Base-by-base conservation (phyloP, 306 rosid species). In the Malus orientalis region DNA sequence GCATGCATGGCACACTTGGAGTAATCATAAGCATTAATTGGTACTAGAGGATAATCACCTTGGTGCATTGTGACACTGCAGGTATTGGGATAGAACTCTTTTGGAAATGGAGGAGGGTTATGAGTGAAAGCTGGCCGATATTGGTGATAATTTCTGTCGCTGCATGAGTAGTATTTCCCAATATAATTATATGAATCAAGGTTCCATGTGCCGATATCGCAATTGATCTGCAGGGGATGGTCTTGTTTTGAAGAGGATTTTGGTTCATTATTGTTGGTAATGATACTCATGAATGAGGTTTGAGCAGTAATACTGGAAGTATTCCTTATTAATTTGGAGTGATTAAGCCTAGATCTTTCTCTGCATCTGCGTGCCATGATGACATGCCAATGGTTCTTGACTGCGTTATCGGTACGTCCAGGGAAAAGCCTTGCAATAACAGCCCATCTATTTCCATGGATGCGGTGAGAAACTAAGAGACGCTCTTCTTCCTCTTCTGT, bases 301-400 rank as follows among this genome's bases (percentile, higher is more conserved):
- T 33, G 70, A 19, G 47, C 29, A 11, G 38, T 61, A 60, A 22
- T 8, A 59, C 40, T 25, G 45, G 78, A 10, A 42, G 54, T 20
- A 22, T 29, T 20, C 81, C 88, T 79, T 79, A 64, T 6, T 30
- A 64, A 64, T 19, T 90, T 72, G 84, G 89, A 77, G 60, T 79
- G 83, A 71, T 49, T 49, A 49, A 82, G 78, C 74, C 90, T 92
- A 1, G 93, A 89, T 15, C 80, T 86, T 67, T 88, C 91, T 51
- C 93, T 67, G 40, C 91, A 83, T 33, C 82, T 83, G 61, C 98
- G 83, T 2, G 98, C 97, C 97, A 92, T 92, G 86, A 92, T 92
- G 10, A 95, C 98, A 68, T 95, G 98, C 97, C 98, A 95, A 64
- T 95, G 98, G 69, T 95, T 95, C 86, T 95, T 95, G 19, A 95